Evolutionary conservation across 2,329 filamentous ascomycete species (phyloP).

Genomic region (Exophiala alcalophila): DNA sequence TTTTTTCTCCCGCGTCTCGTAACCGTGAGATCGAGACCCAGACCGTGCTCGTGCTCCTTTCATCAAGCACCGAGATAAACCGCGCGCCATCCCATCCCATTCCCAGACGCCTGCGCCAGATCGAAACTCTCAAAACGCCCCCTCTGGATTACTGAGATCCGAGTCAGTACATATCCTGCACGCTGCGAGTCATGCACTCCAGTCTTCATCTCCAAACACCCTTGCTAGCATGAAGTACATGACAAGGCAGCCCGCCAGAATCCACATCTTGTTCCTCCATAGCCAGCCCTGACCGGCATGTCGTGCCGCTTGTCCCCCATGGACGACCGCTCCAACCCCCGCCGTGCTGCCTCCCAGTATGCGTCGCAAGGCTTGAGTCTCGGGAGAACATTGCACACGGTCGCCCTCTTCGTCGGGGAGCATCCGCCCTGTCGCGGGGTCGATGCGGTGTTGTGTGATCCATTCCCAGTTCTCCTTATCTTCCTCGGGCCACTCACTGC

Average conservation of each 20-base stretch:
- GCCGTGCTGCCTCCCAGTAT: conserved; percentile 57
- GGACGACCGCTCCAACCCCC: conserved; percentile 64
- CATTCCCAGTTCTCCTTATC: conserved; percentile 88
- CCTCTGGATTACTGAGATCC: no score
- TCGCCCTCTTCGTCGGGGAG: conserved; percentile 48
- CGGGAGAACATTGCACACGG: conserved; percentile 55
- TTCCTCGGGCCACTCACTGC: conserved; percentile 81
- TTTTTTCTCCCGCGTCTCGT: no score
- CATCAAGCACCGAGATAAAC: no score
- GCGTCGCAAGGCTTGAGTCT: conserved; percentile 62
- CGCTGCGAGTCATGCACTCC: conserved; percentile 9
- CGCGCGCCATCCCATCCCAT: no score
- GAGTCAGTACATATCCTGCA: no score
- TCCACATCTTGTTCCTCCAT: conserved; percentile 71
- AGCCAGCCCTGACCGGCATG: conserved; percentile 82
- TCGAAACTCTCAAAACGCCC: no score
- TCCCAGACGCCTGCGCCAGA: no score
- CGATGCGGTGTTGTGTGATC: conserved; percentile 81
- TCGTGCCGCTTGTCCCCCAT: conserved; percentile 69
- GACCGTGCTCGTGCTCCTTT: no score
- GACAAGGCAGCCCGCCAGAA: conserved; percentile 69
- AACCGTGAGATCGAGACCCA: no score
- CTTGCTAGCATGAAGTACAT: conserved; percentile 61
- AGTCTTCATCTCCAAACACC: conserved; percentile 16
- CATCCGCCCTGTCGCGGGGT: conserved; percentile 69